Conservation (phyloP, 306 rosid genomes). For the Malus sylvestris region DNA sequence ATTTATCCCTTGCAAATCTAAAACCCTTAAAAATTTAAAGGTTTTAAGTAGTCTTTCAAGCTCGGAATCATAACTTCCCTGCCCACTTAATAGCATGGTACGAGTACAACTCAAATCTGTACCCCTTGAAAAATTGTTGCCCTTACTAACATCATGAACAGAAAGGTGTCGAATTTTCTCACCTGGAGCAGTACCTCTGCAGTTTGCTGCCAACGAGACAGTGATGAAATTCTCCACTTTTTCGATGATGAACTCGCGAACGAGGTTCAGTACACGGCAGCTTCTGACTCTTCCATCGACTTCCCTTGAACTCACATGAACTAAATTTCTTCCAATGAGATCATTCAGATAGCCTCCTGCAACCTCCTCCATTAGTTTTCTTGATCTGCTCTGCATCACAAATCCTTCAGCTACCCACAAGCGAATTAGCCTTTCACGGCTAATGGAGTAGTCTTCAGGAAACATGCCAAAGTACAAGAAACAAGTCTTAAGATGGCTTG, state of each 20-base stretch:
- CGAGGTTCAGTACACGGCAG: conserved; percentile 3
- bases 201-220: not conserved
- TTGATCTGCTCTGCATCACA: not conserved
- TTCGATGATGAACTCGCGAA: not conserved
- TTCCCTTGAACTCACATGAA: not conserved
- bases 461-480: not conserved
- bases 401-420: not conserved
- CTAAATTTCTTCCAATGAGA: conserved; percentile 4
- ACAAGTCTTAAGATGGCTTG: not conserved
- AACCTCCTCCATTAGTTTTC: not conserved
- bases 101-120: not conserved
- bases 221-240: not conserved
- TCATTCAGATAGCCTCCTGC: not conserved
- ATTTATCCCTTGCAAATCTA: not conserved
- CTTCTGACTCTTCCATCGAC: not conserved
- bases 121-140: not conserved
- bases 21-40: not conserved
- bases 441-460: not conserved
- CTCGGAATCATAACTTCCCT: not conserved
- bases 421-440: conserved; percentile 4
- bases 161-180: conserved; percentile 3
- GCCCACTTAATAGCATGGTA: not conserved
- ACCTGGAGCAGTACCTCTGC: not conserved
- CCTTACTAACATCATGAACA: not conserved
- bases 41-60: not conserved